These are phyloP conservation scores for Eimeria falciformis DNA, from an alignment of 169 alveolate genomes.

Conservation along the genomic window DNA sequence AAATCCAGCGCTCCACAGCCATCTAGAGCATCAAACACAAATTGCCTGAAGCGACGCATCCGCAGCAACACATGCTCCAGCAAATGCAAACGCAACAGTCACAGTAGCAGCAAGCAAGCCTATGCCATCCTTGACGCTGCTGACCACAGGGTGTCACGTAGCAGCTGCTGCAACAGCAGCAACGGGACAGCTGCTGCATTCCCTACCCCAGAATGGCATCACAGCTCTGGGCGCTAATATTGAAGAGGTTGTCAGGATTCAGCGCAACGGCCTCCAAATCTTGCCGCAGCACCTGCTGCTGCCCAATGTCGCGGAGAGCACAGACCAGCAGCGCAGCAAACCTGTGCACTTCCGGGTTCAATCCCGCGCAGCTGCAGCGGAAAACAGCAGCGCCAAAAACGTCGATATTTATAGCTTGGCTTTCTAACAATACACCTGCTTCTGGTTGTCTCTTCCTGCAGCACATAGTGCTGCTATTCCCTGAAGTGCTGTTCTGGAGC, in stretches of 20 bases:
- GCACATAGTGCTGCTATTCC: too few species aligned
- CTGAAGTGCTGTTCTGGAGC: too few species aligned
- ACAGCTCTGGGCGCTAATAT: neutral
- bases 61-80: neutral
- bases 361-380: neutral
- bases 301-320: constrained; percentile 13
- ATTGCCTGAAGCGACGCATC: neutral
- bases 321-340: constrained; percentile 24
- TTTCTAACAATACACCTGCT: too few species aligned
- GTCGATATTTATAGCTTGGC: too few species aligned
- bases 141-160: too few species aligned
- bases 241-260: neutral
- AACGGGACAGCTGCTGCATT: neutral
- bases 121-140: too few species aligned
- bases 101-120: too few species aligned
- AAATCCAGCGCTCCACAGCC: neutral
- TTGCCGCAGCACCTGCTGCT: neutral
- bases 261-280: neutral
- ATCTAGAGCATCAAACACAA: neutral
- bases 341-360: constrained; percentile 19
- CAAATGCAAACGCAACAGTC: neutral
- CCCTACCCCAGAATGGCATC: constrained; percentile 14
- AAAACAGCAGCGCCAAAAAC: neutral
- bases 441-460: too few species aligned
- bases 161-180: neutral